A percentile compares a stretch with the other conserved stretches of the same genome.
phyloP scores from a whole-genome alignment of 352 stramenopile species.

The Phytophthora syringae region DNA sequence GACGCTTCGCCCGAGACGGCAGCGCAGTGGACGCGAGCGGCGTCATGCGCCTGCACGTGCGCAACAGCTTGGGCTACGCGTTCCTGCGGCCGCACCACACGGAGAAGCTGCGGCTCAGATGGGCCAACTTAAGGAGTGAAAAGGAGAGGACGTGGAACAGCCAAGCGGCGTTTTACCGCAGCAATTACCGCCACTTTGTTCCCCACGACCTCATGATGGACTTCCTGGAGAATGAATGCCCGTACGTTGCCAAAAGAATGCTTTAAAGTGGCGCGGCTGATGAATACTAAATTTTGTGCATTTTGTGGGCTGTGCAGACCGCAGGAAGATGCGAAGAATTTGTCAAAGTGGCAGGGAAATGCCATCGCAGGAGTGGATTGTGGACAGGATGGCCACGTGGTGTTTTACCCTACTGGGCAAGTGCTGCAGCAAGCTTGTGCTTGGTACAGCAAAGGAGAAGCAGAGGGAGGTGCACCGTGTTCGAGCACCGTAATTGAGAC shows the following conservation, averaged over 20 bases:
- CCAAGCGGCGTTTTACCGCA: slow-evolving; percentile 42
- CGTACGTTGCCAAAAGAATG: slow-evolving; percentile 36
- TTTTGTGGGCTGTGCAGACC: slow-evolving; percentile 10
- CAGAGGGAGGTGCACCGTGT: slow-evolving; percentile 15
- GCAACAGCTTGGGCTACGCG: slow-evolving; percentile 60
- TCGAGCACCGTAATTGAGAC: slow-evolving; percentile 62
- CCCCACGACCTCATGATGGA: slow-evolving; percentile 52
- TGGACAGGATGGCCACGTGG: slow-evolving; percentile 42
- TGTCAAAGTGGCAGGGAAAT: slow-evolving; percentile 75
- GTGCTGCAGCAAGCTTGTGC: slow-evolving; percentile 71
- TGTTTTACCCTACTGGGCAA: slow-evolving; percentile 74
- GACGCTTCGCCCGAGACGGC: slow-evolving; percentile 27
- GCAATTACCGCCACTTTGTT: slow-evolving; percentile 51
- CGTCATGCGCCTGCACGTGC: slow-evolving; percentile 56
- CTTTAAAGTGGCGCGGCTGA: background rate
- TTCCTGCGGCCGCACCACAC: slow-evolving; percentile 59
- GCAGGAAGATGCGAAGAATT: slow-evolving; percentile 25
- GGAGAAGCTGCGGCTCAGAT: slow-evolving; percentile 29
- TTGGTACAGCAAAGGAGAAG: slow-evolving; percentile 47
- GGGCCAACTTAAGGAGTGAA: background rate
- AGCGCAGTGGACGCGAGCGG: slow-evolving; percentile 57
- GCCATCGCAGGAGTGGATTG: slow-evolving; percentile 51
- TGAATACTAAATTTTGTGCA: background rate
- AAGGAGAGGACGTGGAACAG: background rate
- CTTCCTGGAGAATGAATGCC: slow-evolving; percentile 38